Evolutionary conservation across 345 rosid species (phyloP).

Genomic region (Brassica juncea): DNA sequence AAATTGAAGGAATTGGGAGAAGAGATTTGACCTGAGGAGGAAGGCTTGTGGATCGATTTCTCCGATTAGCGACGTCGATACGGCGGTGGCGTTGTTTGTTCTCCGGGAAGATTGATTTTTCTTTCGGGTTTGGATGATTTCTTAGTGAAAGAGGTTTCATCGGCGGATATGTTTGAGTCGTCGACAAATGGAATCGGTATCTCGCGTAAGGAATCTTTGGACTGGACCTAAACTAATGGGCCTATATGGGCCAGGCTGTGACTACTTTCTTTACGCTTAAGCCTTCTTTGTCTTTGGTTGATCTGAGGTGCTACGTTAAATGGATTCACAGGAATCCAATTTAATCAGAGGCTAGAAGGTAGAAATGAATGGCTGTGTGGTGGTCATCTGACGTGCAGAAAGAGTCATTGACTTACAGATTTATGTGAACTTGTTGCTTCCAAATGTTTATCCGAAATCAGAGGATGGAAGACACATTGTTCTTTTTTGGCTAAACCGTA

Average conservation of each 20-base stretch:
- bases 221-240: slow-evolving; percentile 8
- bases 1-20: background rate
- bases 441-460: no score
- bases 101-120: background rate
- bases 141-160: slow-evolving; percentile 21
- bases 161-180: slow-evolving; percentile 14
- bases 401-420: no score
- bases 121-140: slow-evolving; percentile 2
- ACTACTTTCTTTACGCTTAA: slow-evolving; percentile 6
- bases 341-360: no score
- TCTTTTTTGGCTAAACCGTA: no score
- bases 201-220: slow-evolving; percentile 7
- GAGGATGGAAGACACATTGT: no score
- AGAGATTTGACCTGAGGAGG: background rate
- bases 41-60: background rate
- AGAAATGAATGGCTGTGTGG: no score
- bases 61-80: background rate
- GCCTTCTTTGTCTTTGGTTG: background rate
- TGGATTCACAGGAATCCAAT: background rate
- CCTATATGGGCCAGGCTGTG: background rate
- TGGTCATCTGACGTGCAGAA: no score
- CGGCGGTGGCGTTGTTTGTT: background rate
- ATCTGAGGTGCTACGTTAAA: background rate
- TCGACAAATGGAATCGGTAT: slow-evolving; percentile 25
- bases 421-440: no score